These are phyloP conservation scores for Yamadazyma dendronema DNA, from an alignment of 1,139 yeast species.

Conservation along the genomic window DNA sequence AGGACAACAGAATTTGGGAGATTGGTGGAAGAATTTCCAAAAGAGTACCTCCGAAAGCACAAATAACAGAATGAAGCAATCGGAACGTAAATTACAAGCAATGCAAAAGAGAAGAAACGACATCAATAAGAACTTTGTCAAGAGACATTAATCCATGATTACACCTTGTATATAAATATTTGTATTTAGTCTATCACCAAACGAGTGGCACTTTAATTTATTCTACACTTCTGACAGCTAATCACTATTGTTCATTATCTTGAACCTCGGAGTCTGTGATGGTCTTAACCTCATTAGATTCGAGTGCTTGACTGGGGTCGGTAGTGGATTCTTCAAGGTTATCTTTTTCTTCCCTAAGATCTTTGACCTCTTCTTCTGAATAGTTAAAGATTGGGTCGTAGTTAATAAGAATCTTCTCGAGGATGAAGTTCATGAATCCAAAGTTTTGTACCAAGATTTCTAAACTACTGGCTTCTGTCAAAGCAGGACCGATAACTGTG, in stretches of 20 bases:
- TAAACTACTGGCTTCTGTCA: conserved; percentile 56
- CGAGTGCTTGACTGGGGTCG: too few relatives aligned
- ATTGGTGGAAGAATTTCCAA: conserved; percentile 39
- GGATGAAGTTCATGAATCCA: conserved; percentile 54
- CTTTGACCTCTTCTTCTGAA: conserved; percentile 5
- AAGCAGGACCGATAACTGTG: conserved; percentile 67
- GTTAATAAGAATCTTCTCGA: conserved; percentile 49
- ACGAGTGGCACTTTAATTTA: too few relatives aligned
- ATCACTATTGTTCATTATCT: too few relatives aligned
- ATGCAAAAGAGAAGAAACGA: conserved; percentile 36
- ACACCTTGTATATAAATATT: conserved; percentile 7
- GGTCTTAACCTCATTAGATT: too few relatives aligned
- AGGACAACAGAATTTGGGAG: conserved; percentile 33
- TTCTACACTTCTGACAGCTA: too few relatives aligned
- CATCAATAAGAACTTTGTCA: conserved; percentile 36
- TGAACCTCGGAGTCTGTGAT: too few relatives aligned
- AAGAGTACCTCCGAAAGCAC: conserved; percentile 33
- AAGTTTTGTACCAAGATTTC: conserved; percentile 49
- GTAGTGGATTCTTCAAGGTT: background rate
- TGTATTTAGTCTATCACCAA: background rate
- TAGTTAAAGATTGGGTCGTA: conserved; percentile 39
- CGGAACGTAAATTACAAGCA: conserved; percentile 39
- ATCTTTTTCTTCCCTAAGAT: background rate
- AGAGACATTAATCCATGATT: conserved; percentile 30
- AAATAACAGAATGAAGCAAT: conserved; percentile 32